Evolutionary conservation across 208 protist species (phyloP).

Genomic region (Trypanosoma avium): DNA sequence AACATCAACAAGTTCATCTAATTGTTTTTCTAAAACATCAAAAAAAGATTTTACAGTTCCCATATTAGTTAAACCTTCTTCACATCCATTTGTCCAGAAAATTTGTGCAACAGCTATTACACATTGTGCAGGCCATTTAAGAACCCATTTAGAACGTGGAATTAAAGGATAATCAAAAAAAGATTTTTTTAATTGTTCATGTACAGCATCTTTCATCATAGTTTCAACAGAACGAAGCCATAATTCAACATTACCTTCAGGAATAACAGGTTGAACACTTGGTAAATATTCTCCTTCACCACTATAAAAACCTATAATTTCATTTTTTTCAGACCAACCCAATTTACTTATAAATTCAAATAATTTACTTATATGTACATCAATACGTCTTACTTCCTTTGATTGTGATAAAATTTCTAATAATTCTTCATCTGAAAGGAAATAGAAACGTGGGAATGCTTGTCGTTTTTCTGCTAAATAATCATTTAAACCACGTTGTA

Average conservation of each 20-base stretch:
- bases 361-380: constrained; percentile 94
- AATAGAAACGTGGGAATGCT: constrained; percentile 94
- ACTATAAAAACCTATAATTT: constrained; percentile 93
- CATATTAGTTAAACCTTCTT: constrained; percentile 76
- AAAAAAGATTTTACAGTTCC: constrained; percentile 68
- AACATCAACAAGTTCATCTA: constrained; percentile 90
- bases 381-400: constrained; percentile 94
- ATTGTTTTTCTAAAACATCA: constrained; percentile 69
- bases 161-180: constrained; percentile 68
- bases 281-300: constrained; percentile 93
- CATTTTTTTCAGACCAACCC: constrained; percentile 71
- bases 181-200: constrained; percentile 69
- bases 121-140: constrained; percentile 90
- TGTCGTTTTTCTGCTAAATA: constrained; percentile 96
- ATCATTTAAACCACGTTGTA: constrained; percentile 97
- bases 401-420: constrained; percentile 96
- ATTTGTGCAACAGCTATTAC: constrained; percentile 93
- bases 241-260: constrained; percentile 95
- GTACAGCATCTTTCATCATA: constrained; percentile 92
- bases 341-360: constrained; percentile 94
- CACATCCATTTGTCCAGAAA: constrained; percentile 95
- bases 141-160: constrained; percentile 84
- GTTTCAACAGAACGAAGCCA: constrained; percentile 95
- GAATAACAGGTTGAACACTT: constrained; percentile 78
- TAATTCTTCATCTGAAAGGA: constrained; percentile 93